phyloP scores from a whole-genome alignment of 306 rosid species.

The Prunus kanzakura region DNA sequence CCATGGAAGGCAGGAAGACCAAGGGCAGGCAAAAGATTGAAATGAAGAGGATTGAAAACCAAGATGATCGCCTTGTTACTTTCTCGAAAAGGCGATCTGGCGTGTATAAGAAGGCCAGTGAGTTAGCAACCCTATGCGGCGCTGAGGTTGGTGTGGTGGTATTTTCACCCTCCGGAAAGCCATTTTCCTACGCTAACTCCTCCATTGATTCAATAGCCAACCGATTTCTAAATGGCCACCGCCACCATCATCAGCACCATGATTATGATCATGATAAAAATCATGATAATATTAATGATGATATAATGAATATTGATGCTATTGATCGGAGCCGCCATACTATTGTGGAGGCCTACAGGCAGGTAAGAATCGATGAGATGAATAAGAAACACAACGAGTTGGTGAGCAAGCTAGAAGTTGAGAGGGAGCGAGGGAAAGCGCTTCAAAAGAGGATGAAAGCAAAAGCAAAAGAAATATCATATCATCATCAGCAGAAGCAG shows the following conservation, averaged over 20 bases:
- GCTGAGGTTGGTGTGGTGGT: conserved; percentile 8
- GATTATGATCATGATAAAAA: no score
- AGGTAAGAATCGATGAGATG: neutral
- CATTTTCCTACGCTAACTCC: conserved; percentile 2
- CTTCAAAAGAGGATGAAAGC: neutral
- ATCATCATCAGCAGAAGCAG: no score
- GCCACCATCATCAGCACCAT: neutral
- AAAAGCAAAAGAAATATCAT: neutral
- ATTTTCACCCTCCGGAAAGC: conserved; percentile 14
- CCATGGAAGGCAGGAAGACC: neutral
- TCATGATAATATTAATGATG: no score
- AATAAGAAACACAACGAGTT: neutral
- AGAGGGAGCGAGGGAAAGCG: neutral
- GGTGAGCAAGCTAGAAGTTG: neutral
- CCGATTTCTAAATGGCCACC: neutral
- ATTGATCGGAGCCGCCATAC: neutral
- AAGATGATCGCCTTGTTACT: conserved; percentile 3
- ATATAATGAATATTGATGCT: neutral
- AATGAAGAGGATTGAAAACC: conserved; percentile 1
- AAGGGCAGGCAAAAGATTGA: conserved; percentile 16
- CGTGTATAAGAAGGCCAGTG: conserved; percentile 16
- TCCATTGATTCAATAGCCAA: neutral
- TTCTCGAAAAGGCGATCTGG: conserved; percentile 15
- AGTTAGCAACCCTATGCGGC: conserved; percentile 4
- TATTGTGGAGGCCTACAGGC: neutral